phyloP scores from a whole-genome alignment of 2,329 filamentous ascomycete species.

The Arthrobotrys pseudoclavata region DNA sequence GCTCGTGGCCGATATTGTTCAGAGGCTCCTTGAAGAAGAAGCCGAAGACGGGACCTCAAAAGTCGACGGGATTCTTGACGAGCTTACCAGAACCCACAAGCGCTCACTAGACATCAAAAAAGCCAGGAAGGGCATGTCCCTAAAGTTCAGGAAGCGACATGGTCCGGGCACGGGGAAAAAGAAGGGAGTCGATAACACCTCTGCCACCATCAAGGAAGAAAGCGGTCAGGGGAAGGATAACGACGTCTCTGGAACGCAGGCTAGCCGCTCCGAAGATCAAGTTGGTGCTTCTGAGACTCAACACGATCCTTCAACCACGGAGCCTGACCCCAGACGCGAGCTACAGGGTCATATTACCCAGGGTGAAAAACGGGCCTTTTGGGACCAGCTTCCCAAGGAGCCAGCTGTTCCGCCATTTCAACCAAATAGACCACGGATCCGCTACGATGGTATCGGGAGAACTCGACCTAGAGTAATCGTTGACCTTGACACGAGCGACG shows the following conservation, averaged over 20 bases:
- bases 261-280: background rate
- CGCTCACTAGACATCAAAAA: background rate
- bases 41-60: background rate
- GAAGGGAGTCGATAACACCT: background rate
- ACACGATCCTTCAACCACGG: background rate
- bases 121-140: background rate
- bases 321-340: too few species aligned
- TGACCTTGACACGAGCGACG: background rate
- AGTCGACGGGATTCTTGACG: background rate
- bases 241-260: background rate
- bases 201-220: background rate
- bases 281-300: background rate
- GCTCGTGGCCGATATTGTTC: background rate
- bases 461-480: too few species aligned
- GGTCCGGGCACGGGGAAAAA: background rate
- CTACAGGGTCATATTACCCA: too few species aligned
- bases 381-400: too few species aligned
- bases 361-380: too few species aligned
- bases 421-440: background rate
- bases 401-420: too few species aligned
- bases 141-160: constrained; percentile 12
- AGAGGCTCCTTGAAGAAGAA: constrained; percentile 19
- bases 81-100: background rate
- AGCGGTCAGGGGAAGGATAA: background rate
- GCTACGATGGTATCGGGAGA: background rate